Conservation (phyloP, 2,329 filamentous ascomycete species). For the Alternaria infectoria region DNA sequence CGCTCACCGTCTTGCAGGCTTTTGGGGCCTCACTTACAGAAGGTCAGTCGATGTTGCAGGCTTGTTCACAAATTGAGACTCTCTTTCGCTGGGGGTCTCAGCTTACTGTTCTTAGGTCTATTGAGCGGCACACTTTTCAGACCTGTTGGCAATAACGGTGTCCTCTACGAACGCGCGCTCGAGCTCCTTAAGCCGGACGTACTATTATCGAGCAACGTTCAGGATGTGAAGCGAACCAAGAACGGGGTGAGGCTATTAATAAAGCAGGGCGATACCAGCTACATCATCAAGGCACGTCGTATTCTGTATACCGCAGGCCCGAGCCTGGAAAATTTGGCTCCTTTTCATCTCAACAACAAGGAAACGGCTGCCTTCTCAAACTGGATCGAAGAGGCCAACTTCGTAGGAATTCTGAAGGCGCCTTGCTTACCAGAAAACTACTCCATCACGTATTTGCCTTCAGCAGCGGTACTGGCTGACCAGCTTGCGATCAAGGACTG, state of each 20-base stretch:
- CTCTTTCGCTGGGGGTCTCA: neutral
- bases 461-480: slow-evolving; percentile 11
- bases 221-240: neutral
- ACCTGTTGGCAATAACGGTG: slow-evolving; percentile 25
- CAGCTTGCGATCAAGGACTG: slow-evolving; percentile 24
- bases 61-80: neutral
- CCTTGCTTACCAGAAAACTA: slow-evolving; percentile 28
- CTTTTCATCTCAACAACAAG: slow-evolving; percentile 18
- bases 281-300: slow-evolving; percentile 24
- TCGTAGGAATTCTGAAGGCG: slow-evolving; percentile 20
- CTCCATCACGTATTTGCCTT: slow-evolving; percentile 17
- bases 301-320: slow-evolving; percentile 25
- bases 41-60: neutral
- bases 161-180: slow-evolving; percentile 31
- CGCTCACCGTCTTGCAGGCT: slow-evolving; percentile 23
- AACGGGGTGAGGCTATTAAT: slow-evolving; percentile 11
- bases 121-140: slow-evolving; percentile 11
- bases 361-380: slow-evolving; percentile 17
- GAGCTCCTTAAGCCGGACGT: slow-evolving; percentile 19
- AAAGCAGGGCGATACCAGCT: slow-evolving; percentile 1
- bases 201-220: slow-evolving; percentile 15
- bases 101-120: neutral
- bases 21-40: slow-evolving; percentile 27
- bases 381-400: slow-evolving; percentile 14
- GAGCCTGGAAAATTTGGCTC: slow-evolving; percentile 11